A percentile compares a stretch with the other conserved stretches of the same genome.
Evolutionary conservation across 2,329 filamentous ascomycete species (phyloP).

Genomic region (Phialocephala subalpina): DNA sequence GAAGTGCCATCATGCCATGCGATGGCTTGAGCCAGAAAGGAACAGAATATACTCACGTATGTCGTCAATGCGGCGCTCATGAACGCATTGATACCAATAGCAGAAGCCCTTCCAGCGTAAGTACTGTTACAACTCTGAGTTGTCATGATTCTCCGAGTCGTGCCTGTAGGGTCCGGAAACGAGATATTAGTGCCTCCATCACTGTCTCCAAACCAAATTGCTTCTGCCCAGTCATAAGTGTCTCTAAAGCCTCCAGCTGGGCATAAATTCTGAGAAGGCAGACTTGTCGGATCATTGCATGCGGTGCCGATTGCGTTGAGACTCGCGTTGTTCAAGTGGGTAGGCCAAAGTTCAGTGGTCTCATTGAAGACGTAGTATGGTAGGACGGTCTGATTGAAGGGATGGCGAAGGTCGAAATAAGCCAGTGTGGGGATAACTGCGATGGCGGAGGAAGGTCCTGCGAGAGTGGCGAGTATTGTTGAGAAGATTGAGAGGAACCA

Average conservation of each 20-base stretch:
- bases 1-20: no score
- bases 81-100: conserved; percentile 10
- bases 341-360: conserved; percentile 10
- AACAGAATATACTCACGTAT: conserved; percentile 7
- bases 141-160: conserved; percentile 6
- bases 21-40: not conserved
- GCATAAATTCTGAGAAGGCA: not conserved
- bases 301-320: conserved; percentile 5
- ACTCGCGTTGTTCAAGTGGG: not conserved
- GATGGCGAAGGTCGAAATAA: conserved; percentile 12
- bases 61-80: conserved; percentile 4
- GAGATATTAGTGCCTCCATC: conserved; percentile 13
- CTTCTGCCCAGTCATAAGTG: conserved; percentile 9
- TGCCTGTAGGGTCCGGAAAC: conserved; percentile 4
- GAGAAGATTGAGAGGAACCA: conserved; percentile 16
- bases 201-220: conserved; percentile 8
- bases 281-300: not conserved
- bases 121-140: conserved; percentile 15
- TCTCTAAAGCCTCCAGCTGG: conserved; percentile 11
- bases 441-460: conserved; percentile 13
- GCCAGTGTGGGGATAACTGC: conserved; percentile 14
- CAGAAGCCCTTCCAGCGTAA: conserved; percentile 12
- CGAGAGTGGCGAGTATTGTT: conserved; percentile 10
- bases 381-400: not conserved
- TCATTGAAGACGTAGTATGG: conserved; percentile 15